A percentile compares a stretch with the other conserved stretches of the same genome.
Evolutionary conservation across 495 filamentous ascomycete genomes (phyloP).

Genomic region (Immersiella caudata): DNA sequence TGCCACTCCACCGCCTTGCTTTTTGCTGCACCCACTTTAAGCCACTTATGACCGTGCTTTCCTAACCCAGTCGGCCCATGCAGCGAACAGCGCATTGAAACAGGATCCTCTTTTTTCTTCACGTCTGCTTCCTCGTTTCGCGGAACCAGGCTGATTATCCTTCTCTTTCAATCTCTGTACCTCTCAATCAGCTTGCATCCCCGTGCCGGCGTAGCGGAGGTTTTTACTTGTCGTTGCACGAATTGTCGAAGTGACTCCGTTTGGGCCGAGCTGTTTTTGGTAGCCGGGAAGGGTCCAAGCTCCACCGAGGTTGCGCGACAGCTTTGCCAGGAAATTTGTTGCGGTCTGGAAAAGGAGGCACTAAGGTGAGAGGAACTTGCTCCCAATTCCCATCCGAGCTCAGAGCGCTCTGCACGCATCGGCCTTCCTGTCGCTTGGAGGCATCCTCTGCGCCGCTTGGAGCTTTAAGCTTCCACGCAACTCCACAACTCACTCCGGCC

Average conservation of each 20-base stretch:
- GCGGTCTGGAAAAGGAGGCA: conserved; percentile 14
- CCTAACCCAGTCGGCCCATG: conserved; percentile 16
- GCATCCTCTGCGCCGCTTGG: neutral
- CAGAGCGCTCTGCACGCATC: neutral
- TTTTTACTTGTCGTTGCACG: neutral
- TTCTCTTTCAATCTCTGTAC: neutral
- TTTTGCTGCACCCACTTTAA: conserved; percentile 13
- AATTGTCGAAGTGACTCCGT: neutral
- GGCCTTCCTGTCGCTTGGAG: neutral
- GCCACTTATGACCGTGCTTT: conserved; percentile 19
- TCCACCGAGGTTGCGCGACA: conserved; percentile 9
- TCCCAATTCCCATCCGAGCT: neutral
- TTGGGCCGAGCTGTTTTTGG: neutral
- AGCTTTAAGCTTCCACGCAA: neutral
- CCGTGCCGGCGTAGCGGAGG: conserved; percentile 7
- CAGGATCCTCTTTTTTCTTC: conserved; percentile 17
- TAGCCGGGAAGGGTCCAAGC: conserved; percentile 13
- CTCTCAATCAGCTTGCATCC: conserved; percentile 16
- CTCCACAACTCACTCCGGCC: neutral
- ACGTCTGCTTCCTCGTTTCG: conserved; percentile 5
- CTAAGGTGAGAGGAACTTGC: conserved; percentile 12
- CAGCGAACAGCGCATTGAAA: conserved; percentile 22
- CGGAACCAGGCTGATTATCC: conserved; percentile 9
- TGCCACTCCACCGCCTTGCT: conserved; percentile 13
- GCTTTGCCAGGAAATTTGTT: conserved; percentile 16